Percentiles rank a stretch among this genome's conserved stretches.
These are phyloP conservation scores for Ustilago xerochloae DNA, from an alignment of 1,284 basidiomycete genomes.

Conservation along the genomic window DNA sequence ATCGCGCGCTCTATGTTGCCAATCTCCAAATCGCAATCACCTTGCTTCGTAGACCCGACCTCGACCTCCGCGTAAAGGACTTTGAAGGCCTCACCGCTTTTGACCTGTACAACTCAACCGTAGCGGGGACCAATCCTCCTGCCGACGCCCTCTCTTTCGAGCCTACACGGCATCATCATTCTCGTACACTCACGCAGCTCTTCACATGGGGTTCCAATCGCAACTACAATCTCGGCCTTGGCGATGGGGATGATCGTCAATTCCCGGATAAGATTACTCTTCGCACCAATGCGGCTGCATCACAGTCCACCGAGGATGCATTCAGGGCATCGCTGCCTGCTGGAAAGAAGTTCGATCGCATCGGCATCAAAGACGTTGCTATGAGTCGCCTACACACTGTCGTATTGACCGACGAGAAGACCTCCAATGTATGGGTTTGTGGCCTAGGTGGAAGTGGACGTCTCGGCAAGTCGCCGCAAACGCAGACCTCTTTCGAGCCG, in stretches of 20 bases:
- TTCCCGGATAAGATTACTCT: slow-evolving; percentile 83
- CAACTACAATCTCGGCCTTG: slow-evolving; percentile 77
- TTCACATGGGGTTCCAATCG: slow-evolving; percentile 92
- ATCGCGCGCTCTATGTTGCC: slow-evolving; percentile 87
- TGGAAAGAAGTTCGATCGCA: slow-evolving; percentile 57
- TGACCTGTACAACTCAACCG: slow-evolving; percentile 82
- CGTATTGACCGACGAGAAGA: slow-evolving; percentile 57
- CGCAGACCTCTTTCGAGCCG: slow-evolving; percentile 79
- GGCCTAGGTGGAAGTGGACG: slow-evolving; percentile 61
- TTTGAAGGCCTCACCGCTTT: slow-evolving; percentile 90
- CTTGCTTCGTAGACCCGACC: slow-evolving; percentile 79
- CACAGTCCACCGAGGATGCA: slow-evolving; percentile 12
- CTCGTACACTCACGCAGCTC: slow-evolving; percentile 71
- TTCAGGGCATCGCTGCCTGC: slow-evolving; percentile 32
- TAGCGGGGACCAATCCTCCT: slow-evolving; percentile 59
- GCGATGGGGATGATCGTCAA: slow-evolving; percentile 81
- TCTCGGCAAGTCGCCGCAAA: slow-evolving; percentile 81
- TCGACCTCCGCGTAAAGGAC: slow-evolving; percentile 82
- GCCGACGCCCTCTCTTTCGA: slow-evolving; percentile 36
- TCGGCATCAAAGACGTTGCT: slow-evolving; percentile 57
- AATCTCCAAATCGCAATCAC: slow-evolving; percentile 83
- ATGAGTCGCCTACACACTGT: slow-evolving; percentile 64
- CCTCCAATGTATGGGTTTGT: slow-evolving; percentile 64
- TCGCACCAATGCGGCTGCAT: slow-evolving; percentile 38
- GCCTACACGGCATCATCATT: slow-evolving; percentile 18